Evolutionary conservation across 192 early-diverging fungal genomes (phyloP).

Genomic region (Funneliformis mosseae): DNA sequence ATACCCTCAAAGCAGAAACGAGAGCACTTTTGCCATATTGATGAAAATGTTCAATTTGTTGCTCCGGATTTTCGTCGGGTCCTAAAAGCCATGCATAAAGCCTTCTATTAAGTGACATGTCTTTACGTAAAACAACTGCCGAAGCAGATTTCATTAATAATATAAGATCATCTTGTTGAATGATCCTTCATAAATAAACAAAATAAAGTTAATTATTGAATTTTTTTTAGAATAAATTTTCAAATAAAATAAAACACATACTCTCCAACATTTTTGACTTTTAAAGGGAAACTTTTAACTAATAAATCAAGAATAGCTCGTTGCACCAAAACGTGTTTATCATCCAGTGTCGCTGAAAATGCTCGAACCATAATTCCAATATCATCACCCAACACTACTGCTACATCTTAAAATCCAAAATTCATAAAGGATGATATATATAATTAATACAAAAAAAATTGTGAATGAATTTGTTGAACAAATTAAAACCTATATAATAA

Average conservation of each 20-base stretch:
- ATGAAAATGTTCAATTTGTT: constrained; percentile 57
- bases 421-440: neutral
- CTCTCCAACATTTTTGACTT: constrained; percentile 50
- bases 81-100: constrained; percentile 92
- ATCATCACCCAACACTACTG: constrained; percentile 70
- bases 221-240: neutral
- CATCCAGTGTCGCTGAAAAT: constrained; percentile 69
- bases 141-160: constrained; percentile 73
- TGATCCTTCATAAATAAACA: constrained; percentile 46
- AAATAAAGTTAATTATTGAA: neutral
- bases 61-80: constrained; percentile 37
- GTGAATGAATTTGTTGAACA: neutral
- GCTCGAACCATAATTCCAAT: constrained; percentile 73
- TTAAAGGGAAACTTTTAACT: constrained; percentile 68
- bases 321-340: constrained; percentile 80
- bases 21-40: constrained; percentile 54
- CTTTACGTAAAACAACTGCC: constrained; percentile 81
- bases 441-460: neutral
- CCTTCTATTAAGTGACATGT: constrained; percentile 92
- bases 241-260: neutral
- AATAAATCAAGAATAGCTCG: constrained; percentile 83
- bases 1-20: constrained; percentile 57
- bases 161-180: constrained; percentile 66
- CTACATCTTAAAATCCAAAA: constrained; percentile 53
- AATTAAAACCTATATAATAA: neutral